Percentiles rank a stretch among this genome's conserved stretches.
Conservation (phyloP, 2,329 filamentous ascomycete species). For the Tolypocladium album region DNA sequence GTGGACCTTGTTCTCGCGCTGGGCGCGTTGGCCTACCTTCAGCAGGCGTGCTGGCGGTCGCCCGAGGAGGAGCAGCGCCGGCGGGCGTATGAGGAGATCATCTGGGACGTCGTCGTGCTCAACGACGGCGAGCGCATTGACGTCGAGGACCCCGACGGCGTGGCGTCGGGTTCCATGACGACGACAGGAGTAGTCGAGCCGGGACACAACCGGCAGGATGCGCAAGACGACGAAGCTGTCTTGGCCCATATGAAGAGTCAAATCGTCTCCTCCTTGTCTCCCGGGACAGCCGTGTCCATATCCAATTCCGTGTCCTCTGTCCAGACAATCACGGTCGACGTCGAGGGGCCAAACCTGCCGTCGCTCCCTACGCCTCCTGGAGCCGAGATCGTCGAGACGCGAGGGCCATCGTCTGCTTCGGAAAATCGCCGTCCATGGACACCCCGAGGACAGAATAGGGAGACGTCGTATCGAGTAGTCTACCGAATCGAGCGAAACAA, state of each 20-base stretch:
- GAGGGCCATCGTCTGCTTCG: constrained; percentile 10
- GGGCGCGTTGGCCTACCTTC: constrained; percentile 50
- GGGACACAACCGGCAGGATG: not conserved
- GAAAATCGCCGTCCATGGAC: constrained; percentile 1
- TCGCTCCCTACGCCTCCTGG: constrained; percentile 45
- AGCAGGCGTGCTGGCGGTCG: constrained; percentile 42
- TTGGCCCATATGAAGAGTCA: constrained; percentile 36
- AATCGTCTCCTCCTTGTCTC: constrained; percentile 42
- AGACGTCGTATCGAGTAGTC: constrained; percentile 42
- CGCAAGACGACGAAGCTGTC: constrained; percentile 29
- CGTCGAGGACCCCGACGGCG: constrained; percentile 25
- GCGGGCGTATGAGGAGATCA: constrained; percentile 40
- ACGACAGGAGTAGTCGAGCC: not conserved
- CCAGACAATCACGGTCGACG: constrained; percentile 54
- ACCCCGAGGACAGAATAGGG: constrained; percentile 10
- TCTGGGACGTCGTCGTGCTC: constrained; percentile 58
- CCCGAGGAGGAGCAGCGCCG: constrained; percentile 37
- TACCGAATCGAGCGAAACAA: constrained; percentile 47
- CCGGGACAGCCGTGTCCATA: constrained; percentile 48
- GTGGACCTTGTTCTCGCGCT: constrained; percentile 50
- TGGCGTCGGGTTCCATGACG: not conserved
- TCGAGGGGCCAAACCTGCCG: constrained; percentile 40
- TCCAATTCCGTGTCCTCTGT: constrained; percentile 48
- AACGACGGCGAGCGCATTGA: constrained; percentile 48
- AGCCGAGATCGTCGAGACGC: constrained; percentile 46